Base-by-base conservation (phyloP, 257 asterid species). In the Nicotiana benthamiana region DNA sequence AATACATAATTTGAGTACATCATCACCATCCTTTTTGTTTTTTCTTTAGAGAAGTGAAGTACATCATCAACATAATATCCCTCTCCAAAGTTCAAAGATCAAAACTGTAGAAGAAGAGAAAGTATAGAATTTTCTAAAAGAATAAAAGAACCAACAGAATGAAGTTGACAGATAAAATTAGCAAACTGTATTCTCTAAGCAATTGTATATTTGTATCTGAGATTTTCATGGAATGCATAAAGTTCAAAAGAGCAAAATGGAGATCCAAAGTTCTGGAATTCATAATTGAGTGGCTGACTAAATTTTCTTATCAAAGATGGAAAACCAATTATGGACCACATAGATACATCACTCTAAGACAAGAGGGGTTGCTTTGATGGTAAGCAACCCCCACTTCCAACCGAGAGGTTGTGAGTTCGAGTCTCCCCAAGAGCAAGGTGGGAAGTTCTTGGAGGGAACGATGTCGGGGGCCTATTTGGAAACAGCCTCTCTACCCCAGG, bases 221-320 rank as follows among this genome's bases (percentile, higher is more conserved):
- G 77, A 72, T 46, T 46, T 72, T 72, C 78, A 72, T 46, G 34
- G 60, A 46, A 72, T 24, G 78, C 78, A 72, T 13, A 72, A 13
- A 46, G 60, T 72, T 0, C 48, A 40, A 40, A 40, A 5, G 32
- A 40, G 77, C 4, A 20, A 68, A 68, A 20, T 68, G 56, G 20
- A 40, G 57, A 20, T 72, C 36, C 59, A 46, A 72, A 46, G 60
- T 22, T 72, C 59, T 72, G 60, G 36, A 72, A 72, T 72, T 72
- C 60, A 72, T 46, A 70, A 72, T 48, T 72, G 78, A 46, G 60
- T 24, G 40, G 24, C 40, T 22, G 40, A 72, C 48, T 24, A 72
- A 11, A 24, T 46, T 72, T 24, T 46, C 22, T 46, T 32, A 72
- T 72, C 60, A 46, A 72, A 9, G 24, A 72, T 72, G 60, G 40